These are phyloP conservation scores for Ogataea trehaloabstinens DNA, from an alignment of 805 yeast species.

Conservation along the genomic window DNA sequence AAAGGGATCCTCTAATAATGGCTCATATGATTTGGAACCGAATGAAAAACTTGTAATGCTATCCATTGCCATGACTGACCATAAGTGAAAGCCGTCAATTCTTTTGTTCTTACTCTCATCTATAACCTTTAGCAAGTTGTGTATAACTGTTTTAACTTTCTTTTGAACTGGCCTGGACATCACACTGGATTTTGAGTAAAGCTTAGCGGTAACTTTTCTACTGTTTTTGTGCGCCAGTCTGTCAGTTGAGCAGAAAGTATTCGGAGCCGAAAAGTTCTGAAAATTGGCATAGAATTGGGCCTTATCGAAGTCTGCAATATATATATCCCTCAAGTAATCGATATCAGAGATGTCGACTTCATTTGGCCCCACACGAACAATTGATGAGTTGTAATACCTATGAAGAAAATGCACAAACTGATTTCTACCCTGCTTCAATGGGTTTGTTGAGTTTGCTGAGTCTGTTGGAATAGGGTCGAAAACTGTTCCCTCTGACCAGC, in stretches of 20 bases:
- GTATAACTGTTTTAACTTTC: slow-evolving; percentile 34
- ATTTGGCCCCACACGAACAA: slow-evolving; percentile 58
- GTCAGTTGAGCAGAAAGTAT: slow-evolving; percentile 56
- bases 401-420: slow-evolving; percentile 51
- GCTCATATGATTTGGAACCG: slow-evolving; percentile 48
- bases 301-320: slow-evolving; percentile 56
- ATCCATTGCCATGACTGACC: slow-evolving; percentile 72
- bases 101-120: slow-evolving; percentile 22
- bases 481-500: slow-evolving; percentile 46
- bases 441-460: no score
- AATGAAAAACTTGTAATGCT: slow-evolving; percentile 60
- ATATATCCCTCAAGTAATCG: slow-evolving; percentile 52
- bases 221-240: slow-evolving; percentile 45
- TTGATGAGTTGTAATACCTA: slow-evolving; percentile 54
- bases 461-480: no score
- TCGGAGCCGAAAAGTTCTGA: slow-evolving; percentile 51
- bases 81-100: slow-evolving; percentile 58
- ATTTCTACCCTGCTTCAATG: no score
- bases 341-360: slow-evolving; percentile 59
- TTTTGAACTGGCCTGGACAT: slow-evolving; percentile 31
- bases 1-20: slow-evolving; percentile 39
- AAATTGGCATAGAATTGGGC: slow-evolving; percentile 58
- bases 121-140: slow-evolving; percentile 26
- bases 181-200: slow-evolving; percentile 45
- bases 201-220: slow-evolving; percentile 39